Base-by-base conservation (phyloP, 805 yeast genomes). In the Candida vartiovaarae region DNA sequence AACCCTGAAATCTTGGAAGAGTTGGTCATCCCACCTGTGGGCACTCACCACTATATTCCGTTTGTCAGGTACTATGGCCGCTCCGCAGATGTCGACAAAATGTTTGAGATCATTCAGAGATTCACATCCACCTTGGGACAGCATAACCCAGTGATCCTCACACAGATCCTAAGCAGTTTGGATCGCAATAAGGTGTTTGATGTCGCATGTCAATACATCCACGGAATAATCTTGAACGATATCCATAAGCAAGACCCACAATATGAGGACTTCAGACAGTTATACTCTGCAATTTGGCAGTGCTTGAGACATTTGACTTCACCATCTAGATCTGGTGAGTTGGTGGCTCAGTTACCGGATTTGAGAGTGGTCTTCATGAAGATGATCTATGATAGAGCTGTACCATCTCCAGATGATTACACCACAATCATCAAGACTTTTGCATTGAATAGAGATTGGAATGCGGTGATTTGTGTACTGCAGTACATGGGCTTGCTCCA, bases 41-140 rank as follows among this genome's bases (percentile, higher is more conserved):
- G 62, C 34, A 57, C 76, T 0, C 68, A 68, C 45, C 65, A 68
- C 36, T 74, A 72, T 44, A 55, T 70, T 2, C 60, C 65, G 8
- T 63, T 74, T 41, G 54, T 71, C 7, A 64, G 64, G 32, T 52
- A 60, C 40, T 67, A 63, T 34, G 63, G 65, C 8, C 47, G 52
- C 25, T 41, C 45, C 4, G 59, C 60, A 6, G 54, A 56, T 24
- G 36, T 57, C 4, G 46, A 48, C 10, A 57, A 61, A 34, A 61
- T 72, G 10, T 54, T 59, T 23, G 46, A 46, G 1, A 29, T 71
- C 6, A 25, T 71, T 9, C 39, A 51, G 1, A 47, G 60, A 39
- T 67, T 72, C 61, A 47, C 53, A n/a, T 32, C 54, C 3, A 49
- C 52, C 3, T 53, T 56, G 10, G 58, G 70, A 2, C 51, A 51